These are phyloP conservation scores for Marchantia polymorpha DNA, from an alignment of 225 moss, liverwort and hornwort species.

Conservation along the genomic window DNA sequence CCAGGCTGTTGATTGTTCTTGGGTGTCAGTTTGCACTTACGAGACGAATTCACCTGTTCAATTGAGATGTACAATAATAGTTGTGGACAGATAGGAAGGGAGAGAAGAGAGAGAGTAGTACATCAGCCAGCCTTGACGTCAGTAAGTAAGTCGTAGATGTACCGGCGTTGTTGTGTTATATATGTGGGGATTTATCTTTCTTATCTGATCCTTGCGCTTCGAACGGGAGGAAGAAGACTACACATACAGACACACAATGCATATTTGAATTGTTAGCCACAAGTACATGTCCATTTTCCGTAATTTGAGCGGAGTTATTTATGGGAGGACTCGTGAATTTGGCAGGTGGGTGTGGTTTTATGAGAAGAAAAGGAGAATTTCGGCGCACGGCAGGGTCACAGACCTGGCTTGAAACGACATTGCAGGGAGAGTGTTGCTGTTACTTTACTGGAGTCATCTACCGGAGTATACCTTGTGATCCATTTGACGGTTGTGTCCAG, in stretches of 20 bases:
- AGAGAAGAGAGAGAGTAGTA: neutral
- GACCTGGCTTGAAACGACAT: neutral
- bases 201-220: neutral
- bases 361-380: neutral
- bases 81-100: neutral
- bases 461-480: neutral
- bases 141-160: too few species aligned
- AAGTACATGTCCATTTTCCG: neutral
- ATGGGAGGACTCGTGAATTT: slow-evolving; percentile 4
- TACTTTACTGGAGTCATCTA: neutral
- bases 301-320: neutral
- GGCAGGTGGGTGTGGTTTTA: neutral
- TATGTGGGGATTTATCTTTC: neutral
- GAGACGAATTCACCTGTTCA: neutral
- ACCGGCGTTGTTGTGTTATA: neutral
- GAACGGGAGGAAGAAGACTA: neutral
- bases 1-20: neutral
- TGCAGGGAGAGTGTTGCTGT: neutral
- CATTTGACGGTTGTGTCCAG: neutral
- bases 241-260: neutral
- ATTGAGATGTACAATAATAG: neutral
- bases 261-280: neutral
- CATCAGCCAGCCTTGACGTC: neutral
- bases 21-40: neutral
- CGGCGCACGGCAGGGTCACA: neutral